Evolutionary conservation across 495 filamentous ascomycete genomes (phyloP).

Genomic region (Aspergillus wentii): DNA sequence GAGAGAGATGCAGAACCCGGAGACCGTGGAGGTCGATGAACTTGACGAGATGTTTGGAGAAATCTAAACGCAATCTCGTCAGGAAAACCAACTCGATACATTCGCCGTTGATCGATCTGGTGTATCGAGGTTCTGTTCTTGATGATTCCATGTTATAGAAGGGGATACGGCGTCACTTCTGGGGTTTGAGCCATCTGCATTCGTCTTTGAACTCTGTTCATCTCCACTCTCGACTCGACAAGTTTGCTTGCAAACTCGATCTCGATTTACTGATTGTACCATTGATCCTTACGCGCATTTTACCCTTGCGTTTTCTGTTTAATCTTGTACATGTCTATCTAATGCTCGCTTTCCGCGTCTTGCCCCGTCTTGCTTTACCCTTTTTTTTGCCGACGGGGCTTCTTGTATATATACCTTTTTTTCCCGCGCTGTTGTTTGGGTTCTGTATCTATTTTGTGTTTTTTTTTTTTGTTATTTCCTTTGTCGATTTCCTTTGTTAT

Average conservation of each 20-base stretch:
- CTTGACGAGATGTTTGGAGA: slow-evolving; percentile 77
- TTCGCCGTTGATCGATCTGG: background rate
- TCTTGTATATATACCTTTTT: slow-evolving; percentile 36
- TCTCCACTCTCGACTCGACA: slow-evolving; percentile 12
- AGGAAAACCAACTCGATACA: background rate
- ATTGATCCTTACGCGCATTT: background rate
- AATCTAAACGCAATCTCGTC: too few species aligned
- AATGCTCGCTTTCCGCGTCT: slow-evolving; percentile 13
- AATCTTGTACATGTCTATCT: slow-evolving; percentile 26
- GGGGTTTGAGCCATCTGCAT: background rate
- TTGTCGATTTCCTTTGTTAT: slow-evolving; percentile 11
- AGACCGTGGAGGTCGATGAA: slow-evolving; percentile 87
- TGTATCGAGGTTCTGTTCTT: background rate
- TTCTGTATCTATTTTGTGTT: slow-evolving; percentile 18
- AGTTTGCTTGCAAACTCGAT: too few species aligned
- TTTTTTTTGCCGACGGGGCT: slow-evolving; percentile 16
- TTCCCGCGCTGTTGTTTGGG: slow-evolving; percentile 6
- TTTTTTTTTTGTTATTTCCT: slow-evolving; percentile 9
- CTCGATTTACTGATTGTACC: slow-evolving; percentile 1
- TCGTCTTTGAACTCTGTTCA: slow-evolving; percentile 2
- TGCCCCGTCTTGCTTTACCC: slow-evolving; percentile 7
- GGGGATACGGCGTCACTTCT: too few species aligned
- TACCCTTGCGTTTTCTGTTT: slow-evolving; percentile 3
- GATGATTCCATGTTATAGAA: too few species aligned
- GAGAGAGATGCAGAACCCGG: slow-evolving; percentile 72